These are phyloP conservation scores for Fremontodendron californicum DNA, from an alignment of 345 rosid genomes.

Conservation along the genomic window DNA sequence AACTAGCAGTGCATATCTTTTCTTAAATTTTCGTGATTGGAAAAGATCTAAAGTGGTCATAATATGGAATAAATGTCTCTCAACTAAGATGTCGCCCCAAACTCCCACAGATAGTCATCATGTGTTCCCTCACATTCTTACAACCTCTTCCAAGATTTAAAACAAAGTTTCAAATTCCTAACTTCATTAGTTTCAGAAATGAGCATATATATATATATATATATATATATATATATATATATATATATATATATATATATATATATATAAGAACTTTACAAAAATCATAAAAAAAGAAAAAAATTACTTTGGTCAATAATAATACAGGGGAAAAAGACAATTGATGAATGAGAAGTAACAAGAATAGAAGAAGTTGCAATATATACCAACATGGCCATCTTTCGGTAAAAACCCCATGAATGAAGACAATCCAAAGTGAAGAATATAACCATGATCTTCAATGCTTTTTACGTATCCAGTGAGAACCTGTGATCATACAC, in stretches of 20 bases:
- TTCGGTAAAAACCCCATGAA: conserved; percentile 73
- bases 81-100: background rate
- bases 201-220: too few species aligned
- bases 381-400: conserved; percentile 49
- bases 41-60: background rate
- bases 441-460: conserved; percentile 97
- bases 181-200: background rate
- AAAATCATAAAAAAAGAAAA: background rate
- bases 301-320: background rate
- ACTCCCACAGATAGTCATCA: background rate
- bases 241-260: too few species aligned
- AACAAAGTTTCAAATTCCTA: background rate
- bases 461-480: conserved; percentile 73
- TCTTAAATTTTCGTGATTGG: background rate
- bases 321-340: background rate
- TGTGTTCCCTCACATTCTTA: background rate
- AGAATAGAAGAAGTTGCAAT: background rate
- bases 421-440: conserved; percentile 79
- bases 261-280: background rate
- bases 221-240: too few species aligned
- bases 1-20: background rate
- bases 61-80: background rate
- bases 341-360: background rate
- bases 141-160: background rate
- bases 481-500: conserved; percentile 51